Evolutionary conservation across 2,329 filamentous ascomycete genomes (phyloP).

Genomic region (Paracorniculantispora psalliotae): DNA sequence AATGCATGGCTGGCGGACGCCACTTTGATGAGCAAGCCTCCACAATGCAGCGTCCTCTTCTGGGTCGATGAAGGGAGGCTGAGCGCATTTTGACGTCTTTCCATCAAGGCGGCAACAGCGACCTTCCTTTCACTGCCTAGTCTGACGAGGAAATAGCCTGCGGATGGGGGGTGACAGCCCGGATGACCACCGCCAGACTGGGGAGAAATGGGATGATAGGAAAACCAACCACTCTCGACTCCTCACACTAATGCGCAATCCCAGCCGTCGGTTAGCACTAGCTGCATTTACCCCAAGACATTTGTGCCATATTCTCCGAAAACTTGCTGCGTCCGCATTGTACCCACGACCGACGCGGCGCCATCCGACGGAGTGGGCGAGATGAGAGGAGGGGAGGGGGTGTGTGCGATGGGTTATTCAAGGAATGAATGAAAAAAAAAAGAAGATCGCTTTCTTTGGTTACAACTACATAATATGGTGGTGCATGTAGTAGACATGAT

Average conservation of each 20-base stretch:
- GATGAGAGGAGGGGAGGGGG: not conserved
- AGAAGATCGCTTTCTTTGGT: constrained; percentile 8
- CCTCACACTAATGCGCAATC: not conserved
- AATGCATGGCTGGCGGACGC: not conserved
- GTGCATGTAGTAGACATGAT: constrained; percentile 4
- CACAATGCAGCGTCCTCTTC: not conserved
- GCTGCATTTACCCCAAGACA: not conserved
- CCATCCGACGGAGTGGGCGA: not conserved
- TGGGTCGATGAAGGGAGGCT: not conserved
- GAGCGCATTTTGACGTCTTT: not conserved
- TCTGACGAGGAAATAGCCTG: not conserved
- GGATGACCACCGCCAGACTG: too few species aligned
- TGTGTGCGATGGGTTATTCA: not conserved
- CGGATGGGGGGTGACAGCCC: too few species aligned
- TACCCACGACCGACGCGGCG: not conserved
- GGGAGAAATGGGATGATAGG: not conserved
- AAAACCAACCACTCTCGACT: not conserved
- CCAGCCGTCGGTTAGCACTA: not conserved
- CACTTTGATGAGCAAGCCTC: not conserved
- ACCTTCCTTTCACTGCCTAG: not conserved
- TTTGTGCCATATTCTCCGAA: not conserved
- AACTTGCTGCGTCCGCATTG: not conserved
- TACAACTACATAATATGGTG: constrained; percentile 4
- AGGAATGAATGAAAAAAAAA: not conserved
- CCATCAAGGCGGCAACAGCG: not conserved